Conservation (phyloP, 2,329 filamentous ascomycete genomes). For the Onygenales sp. region DNA sequence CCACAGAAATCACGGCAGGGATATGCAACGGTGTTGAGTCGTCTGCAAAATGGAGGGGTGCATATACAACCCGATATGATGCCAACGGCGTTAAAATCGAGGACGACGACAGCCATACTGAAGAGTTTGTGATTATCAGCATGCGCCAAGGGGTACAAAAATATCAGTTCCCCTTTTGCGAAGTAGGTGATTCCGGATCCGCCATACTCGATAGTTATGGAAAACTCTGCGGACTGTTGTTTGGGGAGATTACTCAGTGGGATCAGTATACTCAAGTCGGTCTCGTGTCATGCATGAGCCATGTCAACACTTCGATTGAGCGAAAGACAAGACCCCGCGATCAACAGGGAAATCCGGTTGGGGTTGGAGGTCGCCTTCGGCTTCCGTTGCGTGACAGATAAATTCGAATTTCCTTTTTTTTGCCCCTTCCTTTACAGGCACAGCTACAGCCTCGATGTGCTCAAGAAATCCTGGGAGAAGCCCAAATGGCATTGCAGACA, state of each 20-base stretch:
- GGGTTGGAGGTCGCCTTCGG: not conserved
- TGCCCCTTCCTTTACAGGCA: too few species aligned
- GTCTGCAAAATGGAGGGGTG: not conserved
- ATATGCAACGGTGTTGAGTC: not conserved
- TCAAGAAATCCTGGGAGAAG: too few species aligned
- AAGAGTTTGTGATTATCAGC: not conserved
- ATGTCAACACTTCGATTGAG: not conserved
- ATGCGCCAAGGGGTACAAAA: fast-evolving
- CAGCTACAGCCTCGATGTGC: too few species aligned
- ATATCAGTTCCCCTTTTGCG: not conserved
- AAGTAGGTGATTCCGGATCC: not conserved
- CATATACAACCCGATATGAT: not conserved
- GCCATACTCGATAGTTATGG: not conserved
- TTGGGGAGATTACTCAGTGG: not conserved
- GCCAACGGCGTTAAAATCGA: not conserved
- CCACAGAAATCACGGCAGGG: not conserved
- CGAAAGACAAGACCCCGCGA: not conserved
- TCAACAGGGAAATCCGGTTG: not conserved
- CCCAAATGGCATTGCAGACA: too few species aligned
- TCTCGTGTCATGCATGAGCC: not conserved
- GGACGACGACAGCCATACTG: not conserved
- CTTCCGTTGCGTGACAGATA: too few species aligned
- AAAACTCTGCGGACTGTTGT: not conserved
- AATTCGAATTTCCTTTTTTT: too few species aligned
- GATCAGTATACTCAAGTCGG: not conserved